Evolutionary conservation across 2,329 filamentous ascomycete species (phyloP).

Genomic region (Triangularia setosa): DNA sequence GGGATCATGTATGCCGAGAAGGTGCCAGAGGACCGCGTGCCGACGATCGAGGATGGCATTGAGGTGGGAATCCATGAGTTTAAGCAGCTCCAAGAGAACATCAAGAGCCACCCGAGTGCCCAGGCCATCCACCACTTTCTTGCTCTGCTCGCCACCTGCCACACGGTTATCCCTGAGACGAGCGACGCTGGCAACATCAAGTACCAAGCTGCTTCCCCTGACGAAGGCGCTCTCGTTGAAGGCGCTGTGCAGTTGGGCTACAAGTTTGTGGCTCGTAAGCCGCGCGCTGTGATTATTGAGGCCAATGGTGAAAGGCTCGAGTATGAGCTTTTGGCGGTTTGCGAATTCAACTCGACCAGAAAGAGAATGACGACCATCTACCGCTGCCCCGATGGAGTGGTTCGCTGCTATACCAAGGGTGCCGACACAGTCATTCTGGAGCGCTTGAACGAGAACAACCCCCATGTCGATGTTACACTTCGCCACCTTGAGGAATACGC

Average conservation of each 20-base stretch:
- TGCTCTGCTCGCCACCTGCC: slow-evolving; percentile 80
- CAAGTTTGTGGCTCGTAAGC: slow-evolving; percentile 85
- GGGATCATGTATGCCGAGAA: slow-evolving; percentile 93
- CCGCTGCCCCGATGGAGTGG: slow-evolving; percentile 91
- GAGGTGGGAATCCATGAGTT: slow-evolving; percentile 84
- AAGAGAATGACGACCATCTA: slow-evolving; percentile 99
- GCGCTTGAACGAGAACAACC: slow-evolving; percentile 76
- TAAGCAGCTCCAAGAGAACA: slow-evolving; percentile 67
- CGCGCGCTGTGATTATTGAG: slow-evolving; percentile 79
- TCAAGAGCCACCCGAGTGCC: slow-evolving; percentile 49
- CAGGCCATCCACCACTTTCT: slow-evolving; percentile 73
- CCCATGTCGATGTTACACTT: slow-evolving; percentile 82
- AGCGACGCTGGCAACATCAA: slow-evolving; percentile 81
- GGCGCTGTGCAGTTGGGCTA: slow-evolving; percentile 84
- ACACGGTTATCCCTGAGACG: slow-evolving; percentile 94
- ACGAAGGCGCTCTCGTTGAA: slow-evolving; percentile 94
- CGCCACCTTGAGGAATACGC: slow-evolving; percentile 98
- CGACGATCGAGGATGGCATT: slow-evolving; percentile 70
- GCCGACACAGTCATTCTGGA: slow-evolving; percentile 97
- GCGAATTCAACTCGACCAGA: slow-evolving; percentile 96
- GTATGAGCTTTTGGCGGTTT: slow-evolving; percentile 92
- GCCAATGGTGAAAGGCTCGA: slow-evolving; percentile 69
- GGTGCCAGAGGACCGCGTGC: slow-evolving; percentile 83
- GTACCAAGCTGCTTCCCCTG: slow-evolving; percentile 95
- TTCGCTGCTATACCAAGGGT: slow-evolving; percentile 91